Conservation (phyloP, 192 early-diverging fungal genomes). For the Coemansia sp. region DNA sequence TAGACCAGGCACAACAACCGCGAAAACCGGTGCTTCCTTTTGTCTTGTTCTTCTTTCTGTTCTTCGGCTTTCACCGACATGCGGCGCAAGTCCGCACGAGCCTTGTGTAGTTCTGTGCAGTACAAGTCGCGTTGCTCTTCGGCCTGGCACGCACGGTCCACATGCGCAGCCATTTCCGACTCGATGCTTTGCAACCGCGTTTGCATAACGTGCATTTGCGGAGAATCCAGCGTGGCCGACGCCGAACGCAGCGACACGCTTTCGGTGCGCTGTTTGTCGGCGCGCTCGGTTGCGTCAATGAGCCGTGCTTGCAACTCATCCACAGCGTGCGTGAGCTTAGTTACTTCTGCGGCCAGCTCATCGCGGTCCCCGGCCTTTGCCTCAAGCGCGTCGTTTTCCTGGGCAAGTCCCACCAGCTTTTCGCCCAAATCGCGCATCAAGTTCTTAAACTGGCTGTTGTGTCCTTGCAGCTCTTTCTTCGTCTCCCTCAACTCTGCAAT, state of each 20-base stretch:
- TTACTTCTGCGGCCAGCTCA: conserved; percentile 13
- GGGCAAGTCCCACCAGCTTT: conserved; percentile 39
- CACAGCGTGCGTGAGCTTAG: conserved; percentile 7
- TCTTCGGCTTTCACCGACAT: conserved; percentile 36
- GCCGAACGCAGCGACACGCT: not conserved
- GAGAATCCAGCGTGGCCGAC: not conserved
- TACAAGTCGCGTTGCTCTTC: conserved; percentile 27
- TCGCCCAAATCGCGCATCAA: conserved; percentile 43
- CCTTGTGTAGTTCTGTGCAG: conserved; percentile 43
- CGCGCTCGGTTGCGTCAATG: not conserved
- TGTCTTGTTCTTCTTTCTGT: conserved; percentile 8
- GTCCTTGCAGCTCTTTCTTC: conserved; percentile 41
- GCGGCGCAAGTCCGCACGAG: conserved; percentile 33
- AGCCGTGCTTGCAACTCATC: conserved; percentile 18
- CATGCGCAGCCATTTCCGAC: conserved; percentile 26
- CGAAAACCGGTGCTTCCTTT: conserved; percentile 29
- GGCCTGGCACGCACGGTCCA: conserved; percentile 28
- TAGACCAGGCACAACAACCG: conserved; percentile 41
- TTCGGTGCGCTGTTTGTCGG: not conserved
- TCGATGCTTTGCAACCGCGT: conserved; percentile 21
- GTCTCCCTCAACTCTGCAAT: conserved; percentile 20
- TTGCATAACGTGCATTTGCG: conserved; percentile 13
- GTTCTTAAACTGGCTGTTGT: conserved; percentile 45
- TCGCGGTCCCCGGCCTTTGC: conserved; percentile 31
- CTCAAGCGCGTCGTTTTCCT: conserved; percentile 49